Base-by-base conservation (phyloP, 495 filamentous ascomycete genomes). In the Talaromyces liani region DNA sequence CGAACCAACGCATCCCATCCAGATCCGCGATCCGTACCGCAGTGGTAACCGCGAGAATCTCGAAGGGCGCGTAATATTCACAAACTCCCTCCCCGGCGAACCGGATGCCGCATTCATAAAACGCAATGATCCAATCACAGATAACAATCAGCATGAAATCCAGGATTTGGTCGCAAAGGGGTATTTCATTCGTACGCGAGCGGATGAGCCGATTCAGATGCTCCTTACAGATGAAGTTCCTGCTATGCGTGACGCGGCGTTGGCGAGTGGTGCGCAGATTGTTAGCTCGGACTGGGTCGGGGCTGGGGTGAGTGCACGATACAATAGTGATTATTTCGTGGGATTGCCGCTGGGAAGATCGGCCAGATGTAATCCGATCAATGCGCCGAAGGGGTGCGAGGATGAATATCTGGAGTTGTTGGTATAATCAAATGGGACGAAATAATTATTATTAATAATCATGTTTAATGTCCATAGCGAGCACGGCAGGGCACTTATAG, bases 181-280 rank as follows among this genome's bases (percentile, higher is more conserved):
- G 6, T 62, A 62, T 22, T 62, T 62, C 18, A 34, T 62, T 62
- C 60, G 60, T 4, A 62, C 39, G 10, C 60, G 60, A 12, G 60
- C 60, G 2, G 60, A 62, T 34, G 60, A 62, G 25, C 60, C 60
- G 9, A 62, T 62, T 31, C 60, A 62, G n/a, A 53, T 62, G 60
- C 24, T 62, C 25, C 27, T 62, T 1, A 36, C n/a, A 10, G 45
- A 62, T 33, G 45, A 62, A 10, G 45, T 41, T 7, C n/a, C 31
- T 4, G 60, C 27, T 7, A 62, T 62, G 60, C 60, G 60, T 0
- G 45, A 54, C 7, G 60, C 60, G 18, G 60, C 60, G 2, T 25
- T 62, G 41, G 60, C 60, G 27, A 62, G 60, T 24, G 60, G 60
- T 36, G 60, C 60, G 3, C 60, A 62, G 2, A 53, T 62, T 54